Base-by-base conservation (phyloP, 2,329 filamentous ascomycete species). In the Monosporascus sp. region DNA sequence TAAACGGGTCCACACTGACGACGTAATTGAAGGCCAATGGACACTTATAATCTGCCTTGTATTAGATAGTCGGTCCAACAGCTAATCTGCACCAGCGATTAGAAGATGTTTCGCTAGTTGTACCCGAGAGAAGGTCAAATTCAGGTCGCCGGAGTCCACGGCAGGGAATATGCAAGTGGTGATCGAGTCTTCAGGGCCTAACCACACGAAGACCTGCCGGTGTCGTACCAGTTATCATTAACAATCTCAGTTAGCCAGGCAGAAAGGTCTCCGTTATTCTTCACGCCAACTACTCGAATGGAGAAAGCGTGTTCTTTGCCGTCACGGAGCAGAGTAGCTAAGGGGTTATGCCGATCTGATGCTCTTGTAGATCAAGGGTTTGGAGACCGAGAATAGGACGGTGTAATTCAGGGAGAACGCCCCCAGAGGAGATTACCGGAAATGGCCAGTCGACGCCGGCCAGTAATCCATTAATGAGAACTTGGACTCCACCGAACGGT, bases 351-450 rank as follows among this genome's bases (percentile, higher is more conserved):
- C 88, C 85, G 48, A 88, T 85, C 59, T 87, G 82, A 52, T 85
- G 79, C 61, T 87, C 82, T 46, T 78, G 75, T n/a, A 88, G 70
- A 62, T 87, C 84, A 62, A 85, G 87, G 1, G 84, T 78, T 62
- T 87, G 83, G 37, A 86, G 82, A 3, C 84, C 85, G 9, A 86
- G 84, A 49, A 88, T 76, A 0, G 85, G 85, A n/a, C 82, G 73
- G 82, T 85, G 88, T 31, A 88, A 76, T 1, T 80, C 81, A 18
- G 85, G 84, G 0, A 81, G 80, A n/a, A 88, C 73, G 1, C 85
- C 85, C 85, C 85, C 84, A 5, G 85, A 87, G 55, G 88, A 88
- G 53, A 88, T 84, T 11, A 86, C 72, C 0, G 85, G 84, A 52
- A 86, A 87, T 4, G 85, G 85, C 83, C 82, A 87, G 18, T 79